phyloP scores from a whole-genome alignment of 352 stramenopile species.

The Globisporangium parvum region DNA sequence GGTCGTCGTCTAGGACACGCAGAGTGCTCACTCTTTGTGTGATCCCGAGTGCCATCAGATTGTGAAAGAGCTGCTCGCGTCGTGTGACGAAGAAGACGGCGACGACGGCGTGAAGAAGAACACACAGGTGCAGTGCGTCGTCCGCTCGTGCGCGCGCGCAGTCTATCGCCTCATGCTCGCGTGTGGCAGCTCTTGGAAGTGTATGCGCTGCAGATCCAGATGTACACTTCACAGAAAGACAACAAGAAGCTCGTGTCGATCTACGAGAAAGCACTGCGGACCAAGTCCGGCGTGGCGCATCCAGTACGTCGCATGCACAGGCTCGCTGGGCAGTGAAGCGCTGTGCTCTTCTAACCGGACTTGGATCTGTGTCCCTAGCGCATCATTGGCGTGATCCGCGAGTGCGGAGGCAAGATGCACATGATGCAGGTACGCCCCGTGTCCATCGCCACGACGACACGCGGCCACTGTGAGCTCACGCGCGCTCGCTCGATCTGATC shows the following conservation, averaged over 20 bases:
- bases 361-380: conserved; percentile 29
- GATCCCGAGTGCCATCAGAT: conserved; percentile 25
- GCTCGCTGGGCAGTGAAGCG: neutral
- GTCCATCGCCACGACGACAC: too few relatives aligned
- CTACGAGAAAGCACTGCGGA: conserved; percentile 87
- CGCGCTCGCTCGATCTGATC: neutral
- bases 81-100: conserved; percentile 76
- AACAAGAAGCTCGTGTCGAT: conserved; percentile 93
- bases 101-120: conserved; percentile 86
- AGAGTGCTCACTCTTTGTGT: too few relatives aligned
- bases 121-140: conserved; percentile 33
- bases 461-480: too few relatives aligned
- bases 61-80: conserved; percentile 81
- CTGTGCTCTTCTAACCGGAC: neutral
- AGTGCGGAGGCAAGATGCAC: conserved; percentile 95
- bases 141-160: neutral
- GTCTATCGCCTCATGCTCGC: neutral
- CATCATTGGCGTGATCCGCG: conserved; percentile 93
- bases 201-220: conserved; percentile 91
- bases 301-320: conserved; percentile 29
- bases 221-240: conserved; percentile 90
- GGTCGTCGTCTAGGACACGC: neutral
- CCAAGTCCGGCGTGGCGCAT: conserved; percentile 88
- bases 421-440: conserved; percentile 88
- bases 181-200: conserved; percentile 86